These are phyloP conservation scores for Alternaria arbusti DNA, from an alignment of 2,329 filamentous ascomycete species.

Conservation along the genomic window DNA sequence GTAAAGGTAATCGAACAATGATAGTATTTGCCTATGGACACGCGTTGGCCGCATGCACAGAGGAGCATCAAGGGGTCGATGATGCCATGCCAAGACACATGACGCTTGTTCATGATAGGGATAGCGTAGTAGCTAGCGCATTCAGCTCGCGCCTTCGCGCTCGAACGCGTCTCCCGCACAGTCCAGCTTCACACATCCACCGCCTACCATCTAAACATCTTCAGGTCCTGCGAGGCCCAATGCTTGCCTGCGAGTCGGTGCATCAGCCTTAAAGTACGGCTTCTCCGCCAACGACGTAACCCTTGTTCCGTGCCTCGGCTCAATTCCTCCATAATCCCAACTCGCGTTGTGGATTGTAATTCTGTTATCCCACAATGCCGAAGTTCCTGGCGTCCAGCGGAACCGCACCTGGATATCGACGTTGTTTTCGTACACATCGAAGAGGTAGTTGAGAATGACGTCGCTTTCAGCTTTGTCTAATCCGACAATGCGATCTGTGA, in stretches of 20 bases:
- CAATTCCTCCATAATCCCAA: conserved; percentile 73
- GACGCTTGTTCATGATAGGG: not conserved
- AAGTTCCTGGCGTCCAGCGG: conserved; percentile 71
- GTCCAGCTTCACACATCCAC: not conserved
- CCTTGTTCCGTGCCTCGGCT: conserved; percentile 73
- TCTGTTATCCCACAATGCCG: conserved; percentile 75
- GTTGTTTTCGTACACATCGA: conserved; percentile 71
- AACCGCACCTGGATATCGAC: conserved; percentile 76
- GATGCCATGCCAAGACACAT: not conserved
- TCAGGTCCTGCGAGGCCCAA: conserved; percentile 67
- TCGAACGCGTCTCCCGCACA: not conserved
- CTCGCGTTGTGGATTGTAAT: conserved; percentile 77
- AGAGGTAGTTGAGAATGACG: conserved; percentile 69
- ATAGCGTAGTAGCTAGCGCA: not conserved
- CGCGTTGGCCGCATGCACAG: not conserved
- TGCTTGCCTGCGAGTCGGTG: conserved; percentile 70
- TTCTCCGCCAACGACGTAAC: conserved; percentile 75
- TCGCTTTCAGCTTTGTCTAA: conserved; percentile 74
- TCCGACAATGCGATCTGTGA: conserved; percentile 73
- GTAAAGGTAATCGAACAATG: not conserved
- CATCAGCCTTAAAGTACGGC: conserved; percentile 69
- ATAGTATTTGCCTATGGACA: not conserved
- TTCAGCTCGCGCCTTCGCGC: not conserved
- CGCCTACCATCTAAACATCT: conserved; percentile 53
- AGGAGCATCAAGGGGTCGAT: not conserved